These are phyloP conservation scores for Cetradonia linearis DNA, from an alignment of 495 filamentous ascomycete genomes.

Conservation along the genomic window DNA sequence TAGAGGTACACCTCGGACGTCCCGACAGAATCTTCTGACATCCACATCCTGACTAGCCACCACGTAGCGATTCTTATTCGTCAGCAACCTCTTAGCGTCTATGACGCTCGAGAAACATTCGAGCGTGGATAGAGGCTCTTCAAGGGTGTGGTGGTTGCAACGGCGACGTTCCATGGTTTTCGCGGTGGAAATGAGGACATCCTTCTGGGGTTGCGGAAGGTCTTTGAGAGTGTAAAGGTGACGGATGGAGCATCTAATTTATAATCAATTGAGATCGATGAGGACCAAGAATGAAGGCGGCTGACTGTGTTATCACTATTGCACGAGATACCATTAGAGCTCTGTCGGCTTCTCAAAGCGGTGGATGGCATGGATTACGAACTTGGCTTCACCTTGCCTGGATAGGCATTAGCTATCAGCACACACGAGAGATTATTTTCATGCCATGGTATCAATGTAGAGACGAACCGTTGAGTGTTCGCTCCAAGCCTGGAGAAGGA, in stretches of 20 bases:
- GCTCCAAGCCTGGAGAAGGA: constrained; percentile 6
- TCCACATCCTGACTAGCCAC: constrained; percentile 65
- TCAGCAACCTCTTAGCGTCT: constrained; percentile 54
- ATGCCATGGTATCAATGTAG: not conserved
- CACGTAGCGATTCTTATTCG: constrained; percentile 86
- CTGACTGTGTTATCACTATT: constrained; percentile 51
- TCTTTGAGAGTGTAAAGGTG: constrained; percentile 53
- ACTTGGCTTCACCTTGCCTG: constrained; percentile 65
- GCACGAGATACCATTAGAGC: not conserved
- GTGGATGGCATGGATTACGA: constrained; percentile 13
- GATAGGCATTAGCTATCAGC: not conserved
- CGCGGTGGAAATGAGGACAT: constrained; percentile 52
- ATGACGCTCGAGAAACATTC: constrained; percentile 74
- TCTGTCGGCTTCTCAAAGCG: not conserved
- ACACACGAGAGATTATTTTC: not conserved
- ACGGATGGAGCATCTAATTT: constrained; percentile 42
- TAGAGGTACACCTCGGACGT: constrained; percentile 64
- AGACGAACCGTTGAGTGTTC: constrained; percentile 8
- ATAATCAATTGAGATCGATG: too few relatives aligned
- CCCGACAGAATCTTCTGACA: constrained; percentile 43
- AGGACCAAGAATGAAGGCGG: not conserved
- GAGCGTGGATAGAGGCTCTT: constrained; percentile 60
- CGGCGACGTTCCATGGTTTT: constrained; percentile 73
- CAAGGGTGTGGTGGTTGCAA: constrained; percentile 78
- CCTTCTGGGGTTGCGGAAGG: constrained; percentile 44